Evolutionary conservation across 139 green algal species (phyloP).

Genomic region (Coelastrella sp.): DNA sequence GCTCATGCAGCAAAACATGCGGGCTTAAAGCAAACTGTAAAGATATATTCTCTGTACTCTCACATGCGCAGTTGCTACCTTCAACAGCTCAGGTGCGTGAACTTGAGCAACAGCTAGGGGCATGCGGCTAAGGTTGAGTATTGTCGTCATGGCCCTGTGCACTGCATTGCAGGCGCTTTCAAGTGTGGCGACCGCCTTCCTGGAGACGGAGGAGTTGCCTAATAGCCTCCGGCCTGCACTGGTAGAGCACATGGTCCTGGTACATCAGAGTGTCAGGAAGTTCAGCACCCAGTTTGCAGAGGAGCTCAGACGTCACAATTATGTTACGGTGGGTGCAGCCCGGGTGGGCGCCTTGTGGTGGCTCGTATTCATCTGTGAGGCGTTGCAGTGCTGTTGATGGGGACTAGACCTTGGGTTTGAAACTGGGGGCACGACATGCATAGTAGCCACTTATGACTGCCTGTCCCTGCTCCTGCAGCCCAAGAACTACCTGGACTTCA

Average conservation of each 20-base stretch:
- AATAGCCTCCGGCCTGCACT: slow-evolving; percentile 65
- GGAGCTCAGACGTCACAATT: slow-evolving; percentile 87
- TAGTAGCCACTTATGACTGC: not conserved
- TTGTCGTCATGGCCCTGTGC: not conserved
- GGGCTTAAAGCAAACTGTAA: too few relatives aligned
- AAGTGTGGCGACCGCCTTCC: slow-evolving; percentile 83
- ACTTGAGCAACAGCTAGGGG: too few relatives aligned
- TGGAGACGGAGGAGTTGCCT: slow-evolving; percentile 73
- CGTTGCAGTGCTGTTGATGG: too few relatives aligned
- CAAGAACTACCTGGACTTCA: slow-evolving; percentile 97
- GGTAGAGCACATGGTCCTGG: slow-evolving; percentile 89
- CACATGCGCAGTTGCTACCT: too few relatives aligned
- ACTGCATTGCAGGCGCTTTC: slow-evolving; percentile 66
- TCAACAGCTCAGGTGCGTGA: too few relatives aligned
- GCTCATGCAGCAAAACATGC: too few relatives aligned
- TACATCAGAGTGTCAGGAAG: slow-evolving; percentile 85
- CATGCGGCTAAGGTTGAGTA: not conserved
- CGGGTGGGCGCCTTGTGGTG: not conserved
- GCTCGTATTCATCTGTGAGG: not conserved
- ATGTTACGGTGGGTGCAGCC: slow-evolving; percentile 76
- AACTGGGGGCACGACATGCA: too few relatives aligned
- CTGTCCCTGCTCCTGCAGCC: slow-evolving; percentile 54
- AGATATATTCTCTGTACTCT: too few relatives aligned
- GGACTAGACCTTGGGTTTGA: too few relatives aligned
- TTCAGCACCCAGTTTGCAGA: slow-evolving; percentile 77